Percentiles rank a stretch among this genome's conserved stretches.
These are phyloP conservation scores for Trametes polyzona DNA, from an alignment of 1,284 basidiomycete genomes.

Conservation along the genomic window DNA sequence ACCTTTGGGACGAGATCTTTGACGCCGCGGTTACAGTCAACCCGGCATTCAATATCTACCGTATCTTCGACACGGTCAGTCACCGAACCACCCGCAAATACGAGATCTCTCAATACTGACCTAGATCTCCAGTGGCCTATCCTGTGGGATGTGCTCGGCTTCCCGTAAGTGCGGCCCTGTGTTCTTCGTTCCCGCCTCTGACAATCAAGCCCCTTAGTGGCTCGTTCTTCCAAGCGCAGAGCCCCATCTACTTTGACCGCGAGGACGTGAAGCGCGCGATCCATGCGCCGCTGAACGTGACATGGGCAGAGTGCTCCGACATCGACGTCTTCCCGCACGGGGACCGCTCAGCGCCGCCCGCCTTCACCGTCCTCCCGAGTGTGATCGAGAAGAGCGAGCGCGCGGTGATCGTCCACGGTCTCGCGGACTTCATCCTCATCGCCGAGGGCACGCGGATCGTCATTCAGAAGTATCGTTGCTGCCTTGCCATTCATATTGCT, in stretches of 20 bases:
- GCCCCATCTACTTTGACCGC: slow-evolving; percentile 67
- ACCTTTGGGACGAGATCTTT: slow-evolving; percentile 69
- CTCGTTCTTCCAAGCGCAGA: slow-evolving; percentile 56
- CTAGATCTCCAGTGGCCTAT: slow-evolving; percentile 55
- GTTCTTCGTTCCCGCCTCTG: neutral
- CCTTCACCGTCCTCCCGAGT: slow-evolving; percentile 65
- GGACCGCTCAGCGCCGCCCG: slow-evolving; percentile 65
- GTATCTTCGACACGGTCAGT: slow-evolving; percentile 69
- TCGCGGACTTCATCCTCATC: slow-evolving; percentile 73
- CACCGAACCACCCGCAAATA: too few relatives aligned
- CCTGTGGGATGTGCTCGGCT: slow-evolving; percentile 78
- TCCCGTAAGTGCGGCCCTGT: slow-evolving; percentile 56
- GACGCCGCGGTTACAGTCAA: slow-evolving; percentile 62
- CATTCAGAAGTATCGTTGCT: slow-evolving; percentile 53
- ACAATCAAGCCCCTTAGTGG: slow-evolving; percentile 34
- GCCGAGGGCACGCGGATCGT: slow-evolving; percentile 70
- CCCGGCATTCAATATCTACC: slow-evolving; percentile 78
- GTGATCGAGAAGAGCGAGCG: slow-evolving; percentile 78
- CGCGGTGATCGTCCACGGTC: slow-evolving; percentile 72
- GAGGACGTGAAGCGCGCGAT: slow-evolving; percentile 73
- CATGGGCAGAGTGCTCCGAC: slow-evolving; percentile 69
- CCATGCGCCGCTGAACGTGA: slow-evolving; percentile 65
- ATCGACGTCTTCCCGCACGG: slow-evolving; percentile 61
- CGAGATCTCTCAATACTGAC: too few relatives aligned
- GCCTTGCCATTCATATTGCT: slow-evolving; percentile 55